Evolutionary conservation across 2,329 filamentous ascomycete species (phyloP).

Genomic region (Juglanconis juglandina): DNA sequence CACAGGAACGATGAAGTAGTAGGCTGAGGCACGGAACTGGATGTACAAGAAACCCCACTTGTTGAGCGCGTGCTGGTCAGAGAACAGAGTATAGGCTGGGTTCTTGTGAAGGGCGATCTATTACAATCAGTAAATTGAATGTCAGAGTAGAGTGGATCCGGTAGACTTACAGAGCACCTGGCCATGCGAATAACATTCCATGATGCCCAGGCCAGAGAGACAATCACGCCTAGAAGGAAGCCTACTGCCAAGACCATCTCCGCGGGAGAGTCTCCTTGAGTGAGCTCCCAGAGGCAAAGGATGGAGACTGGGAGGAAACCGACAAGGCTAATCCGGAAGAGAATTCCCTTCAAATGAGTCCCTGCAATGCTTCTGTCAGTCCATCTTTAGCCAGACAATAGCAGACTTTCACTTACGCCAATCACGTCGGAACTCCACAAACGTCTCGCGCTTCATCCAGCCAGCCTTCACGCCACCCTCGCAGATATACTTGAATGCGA

Average conservation of each 20-base stretch:
- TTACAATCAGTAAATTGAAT: not conserved
- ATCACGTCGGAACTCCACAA: constrained; percentile 81
- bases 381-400: not conserved
- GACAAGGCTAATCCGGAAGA: constrained; percentile 79
- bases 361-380: not conserved
- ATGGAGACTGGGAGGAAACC: constrained; percentile 83
- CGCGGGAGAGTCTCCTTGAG: constrained; percentile 70
- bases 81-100: constrained; percentile 86
- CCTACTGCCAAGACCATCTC: constrained; percentile 77
- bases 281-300: constrained; percentile 82
- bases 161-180: constrained; percentile 58
- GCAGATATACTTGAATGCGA: constrained; percentile 70
- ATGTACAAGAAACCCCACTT: constrained; percentile 93
- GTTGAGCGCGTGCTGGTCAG: constrained; percentile 78
- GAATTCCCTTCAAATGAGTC: constrained; percentile 67
- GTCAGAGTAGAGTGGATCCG: not conserved
- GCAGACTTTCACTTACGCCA: constrained; percentile 54
- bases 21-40: constrained; percentile 82
- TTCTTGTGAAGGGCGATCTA: constrained; percentile 76
- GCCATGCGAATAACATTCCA: constrained; percentile 80
- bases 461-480: constrained; percentile 67
- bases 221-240: constrained; percentile 73
- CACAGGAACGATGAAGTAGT: constrained; percentile 80
- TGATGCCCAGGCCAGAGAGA: constrained; percentile 72
- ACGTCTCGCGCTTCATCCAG: constrained; percentile 76